Percentiles rank a stretch among this genome's conserved stretches.
These are phyloP conservation scores for Talaromyces albobiverticillius DNA, from an alignment of 2,329 filamentous ascomycete species.

Conservation along the genomic window DNA sequence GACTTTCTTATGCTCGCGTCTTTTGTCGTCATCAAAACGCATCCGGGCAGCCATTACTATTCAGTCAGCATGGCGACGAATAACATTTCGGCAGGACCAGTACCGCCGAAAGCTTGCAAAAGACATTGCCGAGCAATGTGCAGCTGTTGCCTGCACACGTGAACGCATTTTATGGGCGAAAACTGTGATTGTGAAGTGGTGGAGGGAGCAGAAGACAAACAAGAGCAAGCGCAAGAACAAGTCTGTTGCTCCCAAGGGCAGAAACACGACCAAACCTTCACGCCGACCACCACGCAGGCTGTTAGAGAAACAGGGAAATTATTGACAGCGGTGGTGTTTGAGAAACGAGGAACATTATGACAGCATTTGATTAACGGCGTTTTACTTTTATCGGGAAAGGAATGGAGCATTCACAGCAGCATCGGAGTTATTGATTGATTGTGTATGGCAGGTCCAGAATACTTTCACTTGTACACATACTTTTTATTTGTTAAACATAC, in stretches of 20 bases:
- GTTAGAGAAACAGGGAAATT: not conserved
- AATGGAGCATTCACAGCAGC: not conserved
- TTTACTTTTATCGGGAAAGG: too few relatives aligned
- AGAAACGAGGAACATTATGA: too few relatives aligned
- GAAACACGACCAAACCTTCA: not conserved
- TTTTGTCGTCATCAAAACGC: constrained; percentile 51
- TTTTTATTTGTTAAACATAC: constrained; percentile 6
- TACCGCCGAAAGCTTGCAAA: constrained; percentile 22
- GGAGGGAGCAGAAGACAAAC: constrained; percentile 25
- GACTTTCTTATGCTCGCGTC: constrained; percentile 58
- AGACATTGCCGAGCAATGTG: constrained; percentile 38
- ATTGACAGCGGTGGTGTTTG: too few relatives aligned
- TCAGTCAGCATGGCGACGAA: constrained; percentile 51
- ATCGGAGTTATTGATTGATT: not conserved
- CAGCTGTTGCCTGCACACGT: constrained; percentile 44
- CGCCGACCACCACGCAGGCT: too few relatives aligned
- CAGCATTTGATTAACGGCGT: too few relatives aligned
- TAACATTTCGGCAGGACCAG: constrained; percentile 18
- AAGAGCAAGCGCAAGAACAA: constrained; percentile 13
- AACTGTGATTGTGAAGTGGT: constrained; percentile 32
- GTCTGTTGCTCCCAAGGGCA: not conserved
- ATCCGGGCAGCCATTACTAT: constrained; percentile 52
- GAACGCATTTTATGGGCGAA: constrained; percentile 42
- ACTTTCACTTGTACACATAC: not conserved
- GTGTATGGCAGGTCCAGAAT: not conserved